Percentiles rank a stretch among this genome's conserved stretches.
Conservation (phyloP, 352 stramenopile genomes). For the Peronospora destructor region DNA sequence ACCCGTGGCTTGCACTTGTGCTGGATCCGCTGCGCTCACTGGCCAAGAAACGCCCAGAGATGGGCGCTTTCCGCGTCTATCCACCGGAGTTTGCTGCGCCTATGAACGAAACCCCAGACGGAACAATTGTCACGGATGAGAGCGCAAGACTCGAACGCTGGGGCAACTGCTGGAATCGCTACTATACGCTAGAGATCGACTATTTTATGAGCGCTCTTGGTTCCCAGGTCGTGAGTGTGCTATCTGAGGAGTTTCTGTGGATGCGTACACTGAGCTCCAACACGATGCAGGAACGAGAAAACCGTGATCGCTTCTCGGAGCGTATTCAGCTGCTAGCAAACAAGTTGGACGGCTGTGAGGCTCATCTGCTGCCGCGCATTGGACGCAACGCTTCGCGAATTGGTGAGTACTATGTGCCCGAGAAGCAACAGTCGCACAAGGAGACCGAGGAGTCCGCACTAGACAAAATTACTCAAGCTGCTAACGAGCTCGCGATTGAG, state of each 20-base stretch:
- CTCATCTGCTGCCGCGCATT: constrained; percentile 45
- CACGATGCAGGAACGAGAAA: constrained; percentile 85
- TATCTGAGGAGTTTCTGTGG: constrained; percentile 93
- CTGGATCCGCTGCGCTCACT: constrained; percentile 94
- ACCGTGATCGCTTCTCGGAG: constrained; percentile 86
- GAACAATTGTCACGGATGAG: constrained; percentile 90
- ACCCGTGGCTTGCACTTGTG: constrained; percentile 98
- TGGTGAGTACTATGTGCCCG: constrained; percentile 80
- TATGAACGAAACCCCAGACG: constrained; percentile 93
- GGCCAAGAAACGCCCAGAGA: constrained; percentile 89
- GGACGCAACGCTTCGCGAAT: constrained; percentile 57
- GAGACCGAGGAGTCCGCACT: constrained; percentile 70
- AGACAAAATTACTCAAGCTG: constrained; percentile 83
- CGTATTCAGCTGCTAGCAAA: constrained; percentile 81
- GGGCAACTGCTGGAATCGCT: constrained; percentile 93
- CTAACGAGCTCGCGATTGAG: constrained; percentile 83
- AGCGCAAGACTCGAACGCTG: constrained; percentile 91
- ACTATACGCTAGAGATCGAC: constrained; percentile 78
- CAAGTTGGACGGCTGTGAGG: constrained; percentile 75
- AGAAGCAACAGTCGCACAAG: constrained; percentile 63
- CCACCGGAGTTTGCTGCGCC: constrained; percentile 92
- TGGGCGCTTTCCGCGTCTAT: constrained; percentile 97
- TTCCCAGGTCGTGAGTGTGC: constrained; percentile 86
- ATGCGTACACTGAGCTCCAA: constrained; percentile 87
- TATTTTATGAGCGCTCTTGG: constrained; percentile 95